Conservation (phyloP, 768 basidiomycete genomes). For the Paxillus rubicundulus region DNA sequence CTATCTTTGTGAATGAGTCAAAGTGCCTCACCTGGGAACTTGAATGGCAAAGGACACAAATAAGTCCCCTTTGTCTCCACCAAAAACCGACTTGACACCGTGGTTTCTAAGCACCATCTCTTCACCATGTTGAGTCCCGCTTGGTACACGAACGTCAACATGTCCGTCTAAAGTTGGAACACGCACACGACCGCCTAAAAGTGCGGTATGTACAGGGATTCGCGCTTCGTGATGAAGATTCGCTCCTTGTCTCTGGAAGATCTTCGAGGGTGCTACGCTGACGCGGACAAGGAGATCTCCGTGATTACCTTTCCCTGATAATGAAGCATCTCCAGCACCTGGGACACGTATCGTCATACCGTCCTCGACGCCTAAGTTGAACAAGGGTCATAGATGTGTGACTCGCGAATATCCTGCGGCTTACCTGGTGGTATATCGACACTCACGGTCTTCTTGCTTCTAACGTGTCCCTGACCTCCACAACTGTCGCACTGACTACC, state of each 20-base stretch:
- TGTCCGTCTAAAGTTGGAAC: conserved; percentile 96
- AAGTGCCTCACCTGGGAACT: conserved; percentile 75
- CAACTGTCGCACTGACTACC: conserved; percentile 78
- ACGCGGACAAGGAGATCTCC: conserved; percentile 90
- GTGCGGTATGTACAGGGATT: conserved; percentile 86
- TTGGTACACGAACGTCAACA: conserved; percentile 89
- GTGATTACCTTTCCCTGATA: conserved; percentile 69
- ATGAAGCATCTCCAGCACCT: conserved; percentile 78
- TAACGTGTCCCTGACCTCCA: conserved; percentile 85
- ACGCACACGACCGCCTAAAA: conserved; percentile 89
- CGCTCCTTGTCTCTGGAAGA: conserved; percentile 86
- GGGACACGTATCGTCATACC: conserved; percentile 88
- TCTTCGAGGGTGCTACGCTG: conserved; percentile 76
- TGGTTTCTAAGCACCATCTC: conserved; percentile 92
- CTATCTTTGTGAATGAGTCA: conserved; percentile 5
- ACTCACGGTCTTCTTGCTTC: conserved; percentile 69
- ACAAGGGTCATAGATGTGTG: conserved; percentile 8
- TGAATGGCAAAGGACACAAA: conserved; percentile 86
- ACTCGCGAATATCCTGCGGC: conserved; percentile 26
- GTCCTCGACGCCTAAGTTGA: conserved; percentile 78
- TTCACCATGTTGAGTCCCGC: conserved; percentile 94
- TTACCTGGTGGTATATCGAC: conserved; percentile 84
- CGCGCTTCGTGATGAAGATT: conserved; percentile 88
- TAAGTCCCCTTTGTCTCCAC: conserved; percentile 71
- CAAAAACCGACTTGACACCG: conserved; percentile 67